Evolutionary conservation across 306 rosid species (phyloP), one percentile per base, ranked within the genome.

Genomic region (Castanea sativa): DNA sequence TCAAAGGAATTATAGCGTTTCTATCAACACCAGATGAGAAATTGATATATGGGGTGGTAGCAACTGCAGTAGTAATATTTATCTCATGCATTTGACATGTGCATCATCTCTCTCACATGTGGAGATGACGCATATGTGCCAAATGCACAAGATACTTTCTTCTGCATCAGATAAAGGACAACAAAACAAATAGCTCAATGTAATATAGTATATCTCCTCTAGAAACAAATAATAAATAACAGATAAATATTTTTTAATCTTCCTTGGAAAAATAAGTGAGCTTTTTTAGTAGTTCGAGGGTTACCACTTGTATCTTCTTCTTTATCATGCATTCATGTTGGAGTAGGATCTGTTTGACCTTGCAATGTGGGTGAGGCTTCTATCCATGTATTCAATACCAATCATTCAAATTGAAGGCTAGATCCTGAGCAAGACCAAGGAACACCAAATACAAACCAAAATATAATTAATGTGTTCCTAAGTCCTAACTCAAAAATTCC

Each of bases 231-330:
- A 30, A 29, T 6, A 29, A 63, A 63, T 29, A 29, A 15, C 23
- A 58, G 64, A 7, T 13, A 20, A 9, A 3, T 11, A 49, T 49
- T 58, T 20, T 58, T 20, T 20, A 3, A 20, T 20, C 64, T 58
- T 21, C 30, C 10, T 58, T 58, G 13, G 30, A 58, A 20, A 11
- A 19, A 21, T 2, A 58, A 57, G 21, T 8, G 12, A 59, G 12
- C 1, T 13, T 20, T 23, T n/a, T 20, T 59, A 23, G 55, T 4
- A 65, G 74, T 58, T 67, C 8, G 57, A 73, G 84, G 76, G 86
- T 82, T 78, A 86, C 91, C 90, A 29, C 71, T 67, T 3, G 38
- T 59, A n/a, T 78, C 84, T 77, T 67, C 76, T 12, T 57, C 75
- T 64, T 77, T 69, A 57, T 67, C 69, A 53, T 55, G 75, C 21